These are phyloP conservation scores for Vigna nakashimae DNA, from an alignment of 306 rosid species.

Conservation along the genomic window DNA sequence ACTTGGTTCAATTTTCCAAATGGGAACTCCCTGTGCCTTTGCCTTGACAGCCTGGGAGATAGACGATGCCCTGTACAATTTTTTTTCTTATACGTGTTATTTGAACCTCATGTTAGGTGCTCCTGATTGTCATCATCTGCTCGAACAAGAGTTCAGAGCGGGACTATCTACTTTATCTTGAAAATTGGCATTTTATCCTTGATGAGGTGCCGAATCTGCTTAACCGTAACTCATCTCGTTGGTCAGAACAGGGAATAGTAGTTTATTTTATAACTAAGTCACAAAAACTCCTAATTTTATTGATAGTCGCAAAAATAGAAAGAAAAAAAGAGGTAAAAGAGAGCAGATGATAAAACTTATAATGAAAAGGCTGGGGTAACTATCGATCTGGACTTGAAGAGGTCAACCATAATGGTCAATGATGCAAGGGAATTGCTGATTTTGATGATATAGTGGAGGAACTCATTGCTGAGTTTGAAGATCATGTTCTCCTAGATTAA, in stretches of 20 bases:
- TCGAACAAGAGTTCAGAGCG: not conserved
- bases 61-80: slow-evolving; percentile 34
- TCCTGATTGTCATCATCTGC: not conserved
- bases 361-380: too few species aligned
- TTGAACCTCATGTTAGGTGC: not conserved
- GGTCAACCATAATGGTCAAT: not conserved
- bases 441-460: not conserved
- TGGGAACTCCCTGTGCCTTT: slow-evolving; percentile 83
- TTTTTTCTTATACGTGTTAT: not conserved
- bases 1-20: slow-evolving; percentile 70
- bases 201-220: not conserved
- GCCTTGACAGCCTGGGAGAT: slow-evolving; percentile 62
- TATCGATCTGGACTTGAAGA: too few species aligned
- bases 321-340: not conserved
- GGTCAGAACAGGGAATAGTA: not conserved
- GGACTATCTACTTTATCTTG: not conserved
- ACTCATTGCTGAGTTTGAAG: not conserved
- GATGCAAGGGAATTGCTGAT: not conserved
- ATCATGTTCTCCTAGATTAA: not conserved
- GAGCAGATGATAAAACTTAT: not conserved
- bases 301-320: not conserved
- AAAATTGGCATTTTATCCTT: not conserved
- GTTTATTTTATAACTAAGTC: slow-evolving; percentile 2
- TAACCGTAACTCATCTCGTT: not conserved
- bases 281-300: not conserved